Evolutionary conservation across 2,329 filamentous ascomycete genomes (phyloP).

Genomic region (Pseudocercospora crystallina): DNA sequence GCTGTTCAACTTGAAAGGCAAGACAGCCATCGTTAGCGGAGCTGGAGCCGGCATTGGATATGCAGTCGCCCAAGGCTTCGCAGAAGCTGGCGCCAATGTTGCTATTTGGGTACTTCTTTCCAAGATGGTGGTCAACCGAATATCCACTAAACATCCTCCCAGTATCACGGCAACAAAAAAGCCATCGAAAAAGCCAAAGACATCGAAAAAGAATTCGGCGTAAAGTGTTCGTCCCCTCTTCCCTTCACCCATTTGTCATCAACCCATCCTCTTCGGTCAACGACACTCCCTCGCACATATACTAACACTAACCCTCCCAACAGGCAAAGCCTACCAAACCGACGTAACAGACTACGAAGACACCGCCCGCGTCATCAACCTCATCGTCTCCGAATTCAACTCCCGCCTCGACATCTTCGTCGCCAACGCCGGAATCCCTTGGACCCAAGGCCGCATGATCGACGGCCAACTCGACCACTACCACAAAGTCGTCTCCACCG

Average conservation of each 20-base stretch:
- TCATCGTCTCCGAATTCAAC: constrained; percentile 65
- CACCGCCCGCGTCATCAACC: constrained; percentile 56
- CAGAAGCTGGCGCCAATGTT: constrained; percentile 45
- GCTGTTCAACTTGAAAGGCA: constrained; percentile 36
- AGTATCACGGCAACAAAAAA: constrained; percentile 41
- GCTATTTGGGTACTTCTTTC: constrained; percentile 37
- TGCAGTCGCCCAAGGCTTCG: constrained; percentile 34
- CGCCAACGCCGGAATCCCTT: constrained; percentile 74
- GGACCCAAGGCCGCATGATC: constrained; percentile 66
- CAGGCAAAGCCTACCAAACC: constrained; percentile 66
- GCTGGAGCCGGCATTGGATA: constrained; percentile 38
- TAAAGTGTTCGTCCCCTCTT: constrained; percentile 39
- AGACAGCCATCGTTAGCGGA: constrained; percentile 39
- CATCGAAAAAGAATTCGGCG: constrained; percentile 35
- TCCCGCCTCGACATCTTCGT: constrained; percentile 73
- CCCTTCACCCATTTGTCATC: constrained; percentile 38
- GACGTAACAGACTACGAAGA: constrained; percentile 57
- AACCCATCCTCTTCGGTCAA: background rate
- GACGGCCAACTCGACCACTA: constrained; percentile 66
- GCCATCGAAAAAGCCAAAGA: constrained; percentile 34
- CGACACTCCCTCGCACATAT: background rate
- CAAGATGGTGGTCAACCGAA: background rate
- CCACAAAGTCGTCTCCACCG: constrained; percentile 66
- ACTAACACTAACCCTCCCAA: constrained; percentile 41
- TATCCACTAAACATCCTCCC: background rate